These are phyloP conservation scores for Emericellopsis atlantica DNA, from an alignment of 2,329 filamentous ascomycete species.

Conservation along the genomic window DNA sequence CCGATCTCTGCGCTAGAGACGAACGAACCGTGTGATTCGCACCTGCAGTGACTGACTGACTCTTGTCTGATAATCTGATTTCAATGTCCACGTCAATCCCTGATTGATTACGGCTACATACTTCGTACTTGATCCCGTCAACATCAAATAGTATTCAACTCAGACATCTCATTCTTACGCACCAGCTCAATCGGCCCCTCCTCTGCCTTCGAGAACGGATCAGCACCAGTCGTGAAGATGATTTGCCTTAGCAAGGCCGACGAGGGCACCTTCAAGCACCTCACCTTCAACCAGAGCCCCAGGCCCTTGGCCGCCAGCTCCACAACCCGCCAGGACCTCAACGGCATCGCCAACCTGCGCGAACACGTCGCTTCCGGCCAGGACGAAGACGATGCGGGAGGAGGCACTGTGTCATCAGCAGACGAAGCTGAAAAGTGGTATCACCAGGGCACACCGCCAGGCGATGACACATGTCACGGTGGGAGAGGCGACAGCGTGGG, in stretches of 20 bases:
- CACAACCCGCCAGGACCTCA: constrained; percentile 42
- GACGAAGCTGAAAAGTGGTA: constrained; percentile 13
- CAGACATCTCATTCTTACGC: too few species aligned
- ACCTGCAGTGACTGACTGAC: too few species aligned
- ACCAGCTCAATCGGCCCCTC: too few species aligned
- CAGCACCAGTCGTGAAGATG: constrained; percentile 19
- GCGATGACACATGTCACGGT: constrained; percentile 2
- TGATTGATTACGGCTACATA: too few species aligned
- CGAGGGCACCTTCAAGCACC: constrained; percentile 31
- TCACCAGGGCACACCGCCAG: constrained; percentile 6
- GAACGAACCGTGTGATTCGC: not conserved
- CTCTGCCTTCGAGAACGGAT: too few species aligned
- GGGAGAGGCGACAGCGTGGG: constrained; percentile 9
- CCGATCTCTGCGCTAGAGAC: too few species aligned
- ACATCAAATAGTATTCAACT: too few species aligned
- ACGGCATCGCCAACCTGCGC: constrained; percentile 38
- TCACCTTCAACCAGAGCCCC: constrained; percentile 41
- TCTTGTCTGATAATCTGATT: too few species aligned
- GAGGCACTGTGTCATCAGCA: constrained; percentile 5
- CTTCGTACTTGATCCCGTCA: too few species aligned
- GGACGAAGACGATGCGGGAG: constrained; percentile 16
- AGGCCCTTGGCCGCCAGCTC: constrained; percentile 31
- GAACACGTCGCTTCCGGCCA: constrained; percentile 23
- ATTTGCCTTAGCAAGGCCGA: constrained; percentile 43
- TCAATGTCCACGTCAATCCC: too few species aligned